Evolutionary conservation across 2,329 filamentous ascomycete genomes (phyloP).

Genomic region (Verruconis gallopava): DNA sequence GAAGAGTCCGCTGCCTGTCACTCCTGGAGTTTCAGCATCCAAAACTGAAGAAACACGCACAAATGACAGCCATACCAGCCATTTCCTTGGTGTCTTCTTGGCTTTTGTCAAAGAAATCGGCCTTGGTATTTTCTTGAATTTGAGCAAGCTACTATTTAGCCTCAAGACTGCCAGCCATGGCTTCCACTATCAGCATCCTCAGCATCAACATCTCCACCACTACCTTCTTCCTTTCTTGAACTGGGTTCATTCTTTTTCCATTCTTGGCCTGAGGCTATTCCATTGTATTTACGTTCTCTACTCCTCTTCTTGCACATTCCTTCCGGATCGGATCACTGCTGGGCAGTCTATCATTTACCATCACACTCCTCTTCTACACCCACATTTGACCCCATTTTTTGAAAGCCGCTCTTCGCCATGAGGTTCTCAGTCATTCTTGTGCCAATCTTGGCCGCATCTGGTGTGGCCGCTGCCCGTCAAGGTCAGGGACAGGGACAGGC

Average conservation of each 20-base stretch:
- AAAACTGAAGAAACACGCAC: not conserved
- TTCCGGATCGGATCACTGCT: constrained; percentile 6
- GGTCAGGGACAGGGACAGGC: not conserved
- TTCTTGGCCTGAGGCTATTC: not conserved
- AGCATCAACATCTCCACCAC: not conserved
- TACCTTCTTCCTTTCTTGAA: not conserved
- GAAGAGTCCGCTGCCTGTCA: not conserved
- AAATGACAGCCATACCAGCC: not conserved
- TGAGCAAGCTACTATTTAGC: not conserved
- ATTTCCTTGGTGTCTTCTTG: not conserved
- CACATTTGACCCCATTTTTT: not conserved
- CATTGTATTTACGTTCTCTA: not conserved
- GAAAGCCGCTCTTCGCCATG: constrained; percentile 6
- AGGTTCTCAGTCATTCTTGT: constrained; percentile 9
- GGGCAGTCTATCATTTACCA: constrained; percentile 6
- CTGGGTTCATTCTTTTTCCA: constrained; percentile 1
- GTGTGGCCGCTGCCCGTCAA: not conserved
- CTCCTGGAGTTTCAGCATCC: not conserved
- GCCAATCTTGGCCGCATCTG: constrained; percentile 4
- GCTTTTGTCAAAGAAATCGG: no score
- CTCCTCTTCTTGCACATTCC: constrained; percentile 7
- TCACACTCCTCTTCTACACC: not conserved
- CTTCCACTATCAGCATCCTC: not conserved
- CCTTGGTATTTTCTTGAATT: no score
- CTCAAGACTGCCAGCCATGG: no score